Evolutionary conservation across 23 red algal genomes (phyloP), one percentile per base, ranked within the genome.

Genomic region (Gracilaria gracilis): DNA sequence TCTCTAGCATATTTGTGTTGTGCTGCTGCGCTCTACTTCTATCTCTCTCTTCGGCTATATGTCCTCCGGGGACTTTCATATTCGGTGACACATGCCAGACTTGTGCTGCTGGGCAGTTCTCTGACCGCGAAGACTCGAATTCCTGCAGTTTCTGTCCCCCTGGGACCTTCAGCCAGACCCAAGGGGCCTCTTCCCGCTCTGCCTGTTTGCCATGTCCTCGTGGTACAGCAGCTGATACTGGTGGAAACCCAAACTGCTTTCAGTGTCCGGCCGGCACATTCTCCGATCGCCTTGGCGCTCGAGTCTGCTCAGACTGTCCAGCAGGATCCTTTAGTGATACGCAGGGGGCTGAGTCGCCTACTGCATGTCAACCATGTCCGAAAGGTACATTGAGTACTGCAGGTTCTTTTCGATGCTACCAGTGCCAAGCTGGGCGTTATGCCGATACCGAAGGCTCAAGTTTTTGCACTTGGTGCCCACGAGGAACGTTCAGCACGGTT

Each of bases 401-500:
- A 17, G 84, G 67, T 0, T 42, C 84, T 14, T 57, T 47, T 29
- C 42, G 57, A 36, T 88, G 84, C 53, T 47, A 48, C 29, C 20
- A 59, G 24, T 88, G 84, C 67, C 39, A 47, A 48, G 67, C 57
- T 0, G 84, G 84, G 8, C 66, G 67, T 29, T 88, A 67, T 28
- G 57, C 62, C 3, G 70, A 88, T 37, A 53, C 47, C 5, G 38
- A 36, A 9, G 84, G 84, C 21, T 73, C 84, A 4, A 75, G 40
- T 46, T 57, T 46, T 31, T 88, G 84, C 51, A 88, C 57, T 24
- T 57, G 46, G 84, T 88, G 84, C 50, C 84, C 84, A 20, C 39
- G 58, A 20, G 84, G 84, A 33, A 88, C 84, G 8, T 71, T 74
- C 0, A 88, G 70, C 24, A 35, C 40, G 7, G 42, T 35, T 51